Evolutionary conservation across 768 basidiomycete genomes (phyloP).

Genomic region (Thelephora ganbajun): DNA sequence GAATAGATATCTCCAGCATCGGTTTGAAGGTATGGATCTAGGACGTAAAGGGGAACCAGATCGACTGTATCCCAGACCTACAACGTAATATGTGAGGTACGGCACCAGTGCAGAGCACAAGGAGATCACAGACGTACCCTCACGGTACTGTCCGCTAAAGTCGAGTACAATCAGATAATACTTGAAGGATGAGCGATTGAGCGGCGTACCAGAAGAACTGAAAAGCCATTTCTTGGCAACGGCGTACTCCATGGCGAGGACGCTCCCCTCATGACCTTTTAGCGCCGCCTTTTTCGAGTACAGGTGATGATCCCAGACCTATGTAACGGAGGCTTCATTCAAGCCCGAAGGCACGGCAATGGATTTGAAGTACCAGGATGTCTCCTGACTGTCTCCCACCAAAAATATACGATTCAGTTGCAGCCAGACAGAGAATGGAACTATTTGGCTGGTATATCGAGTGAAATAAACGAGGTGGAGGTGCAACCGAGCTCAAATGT

Average conservation of each 20-base stretch:
- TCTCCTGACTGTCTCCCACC: slow-evolving; percentile 69
- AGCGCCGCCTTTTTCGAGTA: slow-evolving; percentile 58
- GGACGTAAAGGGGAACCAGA: slow-evolving; percentile 51
- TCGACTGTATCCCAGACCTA: slow-evolving; percentile 76
- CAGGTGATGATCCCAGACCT: slow-evolving; percentile 80
- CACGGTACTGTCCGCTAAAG: slow-evolving; percentile 74
- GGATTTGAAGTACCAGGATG: slow-evolving; percentile 44
- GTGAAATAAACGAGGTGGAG: slow-evolving; percentile 42
- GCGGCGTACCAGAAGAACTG: slow-evolving; percentile 55
- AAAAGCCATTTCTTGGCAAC: slow-evolving; percentile 74
- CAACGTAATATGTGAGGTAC: slow-evolving; percentile 1
- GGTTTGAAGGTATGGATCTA: slow-evolving; percentile 67
- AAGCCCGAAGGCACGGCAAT: background rate
- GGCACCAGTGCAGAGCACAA: background rate
- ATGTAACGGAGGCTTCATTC: background rate
- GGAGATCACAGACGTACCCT: slow-evolving; percentile 34
- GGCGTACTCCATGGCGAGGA: slow-evolving; percentile 68
- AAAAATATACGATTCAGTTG: slow-evolving; percentile 62
- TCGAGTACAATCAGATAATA: background rate
- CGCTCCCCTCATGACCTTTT: slow-evolving; percentile 72
- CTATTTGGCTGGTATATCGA: slow-evolving; percentile 54
- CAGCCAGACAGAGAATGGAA: slow-evolving; percentile 65
- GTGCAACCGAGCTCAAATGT: slow-evolving; percentile 27
- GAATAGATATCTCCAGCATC: slow-evolving; percentile 84
- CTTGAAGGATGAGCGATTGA: background rate